Base-by-base conservation (phyloP, 768 basidiomycete species). In the Hypholoma fasciculare region DNA sequence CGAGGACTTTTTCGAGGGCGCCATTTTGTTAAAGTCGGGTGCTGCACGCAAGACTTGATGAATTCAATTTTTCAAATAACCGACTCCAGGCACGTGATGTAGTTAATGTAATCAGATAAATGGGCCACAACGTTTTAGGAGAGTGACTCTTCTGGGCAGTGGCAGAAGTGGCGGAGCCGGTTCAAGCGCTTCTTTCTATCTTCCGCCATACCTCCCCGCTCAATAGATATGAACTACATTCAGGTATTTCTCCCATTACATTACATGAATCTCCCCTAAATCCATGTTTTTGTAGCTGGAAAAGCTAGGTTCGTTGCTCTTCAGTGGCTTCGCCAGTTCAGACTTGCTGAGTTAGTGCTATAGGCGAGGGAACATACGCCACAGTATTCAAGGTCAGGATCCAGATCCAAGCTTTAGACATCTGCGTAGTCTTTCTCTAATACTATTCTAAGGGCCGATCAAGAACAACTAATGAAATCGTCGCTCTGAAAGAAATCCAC, bases 401-500 rank as follows among this genome's bases (percentile, higher is more conserved):
- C 7, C 44, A 14, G 13, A 43, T 13, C 27, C 26, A 49, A 30
- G 11, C 30, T 39, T 7, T 17, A 26, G 30, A 26, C 17, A 17
- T 27, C 27, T 34, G 58, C 16, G 26, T 36, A 43, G 27, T 50
- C 3, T 16, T 9, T 37, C 47, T 54, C 50, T 57, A 11, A 59
- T 19, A 12, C 0, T 59, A 49, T 48, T 8, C 16, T 36, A 19
- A 94, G 92, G 97, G 97, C 14, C 89, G 96, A 61, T 97, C 95
- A 19, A 81, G 96, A 60, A 94, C 94, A 34, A 98, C 96, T n/a
- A 97, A 97, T 66, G 97, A 98, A 73, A 94, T 97, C 52, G 97
- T 99, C 16, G 97, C 97, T 12, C 74, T 99, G 56, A 99, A 99
- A 74, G 97, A 99, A 78, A 99, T 99, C 63, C 96, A 98, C 69